Evolutionary conservation across 805 yeast genomes (phyloP).

Genomic region (Monosporozyma yasuniensis): DNA sequence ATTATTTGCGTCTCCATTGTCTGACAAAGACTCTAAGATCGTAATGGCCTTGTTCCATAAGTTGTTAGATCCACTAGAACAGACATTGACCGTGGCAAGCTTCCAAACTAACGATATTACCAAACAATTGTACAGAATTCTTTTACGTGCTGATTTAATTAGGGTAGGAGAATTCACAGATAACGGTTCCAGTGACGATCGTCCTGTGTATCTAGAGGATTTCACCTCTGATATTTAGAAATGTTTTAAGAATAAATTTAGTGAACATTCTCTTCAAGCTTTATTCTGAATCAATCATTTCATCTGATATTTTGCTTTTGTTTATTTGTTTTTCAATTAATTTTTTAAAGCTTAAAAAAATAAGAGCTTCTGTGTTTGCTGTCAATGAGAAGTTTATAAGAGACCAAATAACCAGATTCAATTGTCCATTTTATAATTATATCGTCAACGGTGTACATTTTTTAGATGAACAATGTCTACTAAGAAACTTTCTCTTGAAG

Average conservation of each 20-base stretch:
- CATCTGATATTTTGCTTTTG: background rate
- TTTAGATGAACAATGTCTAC: constrained; percentile 4
- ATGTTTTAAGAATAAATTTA: too few species aligned
- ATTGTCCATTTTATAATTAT: background rate
- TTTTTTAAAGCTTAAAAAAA: background rate
- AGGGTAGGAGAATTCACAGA: background rate
- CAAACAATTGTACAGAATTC: background rate
- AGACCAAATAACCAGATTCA: background rate
- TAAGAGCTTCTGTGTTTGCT: background rate
- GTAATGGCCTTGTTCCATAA: background rate
- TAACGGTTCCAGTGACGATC: background rate
- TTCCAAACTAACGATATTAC: background rate
- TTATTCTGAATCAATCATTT: background rate
- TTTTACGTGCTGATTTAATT: constrained; percentile 1
- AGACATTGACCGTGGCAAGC: background rate
- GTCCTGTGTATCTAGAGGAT: background rate
- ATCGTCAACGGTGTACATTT: background rate
- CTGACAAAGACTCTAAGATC: background rate
- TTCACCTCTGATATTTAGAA: background rate
- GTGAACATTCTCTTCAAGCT: background rate
- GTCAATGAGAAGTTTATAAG: background rate
- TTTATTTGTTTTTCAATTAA: background rate
- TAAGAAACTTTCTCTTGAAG: constrained; percentile 71
- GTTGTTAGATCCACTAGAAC: background rate
- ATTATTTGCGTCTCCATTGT: background rate